A percentile compares a stretch with the other conserved stretches of the same genome.
Conservation (phyloP, 345 rosid species). For the Laguncularia racemosa region DNA sequence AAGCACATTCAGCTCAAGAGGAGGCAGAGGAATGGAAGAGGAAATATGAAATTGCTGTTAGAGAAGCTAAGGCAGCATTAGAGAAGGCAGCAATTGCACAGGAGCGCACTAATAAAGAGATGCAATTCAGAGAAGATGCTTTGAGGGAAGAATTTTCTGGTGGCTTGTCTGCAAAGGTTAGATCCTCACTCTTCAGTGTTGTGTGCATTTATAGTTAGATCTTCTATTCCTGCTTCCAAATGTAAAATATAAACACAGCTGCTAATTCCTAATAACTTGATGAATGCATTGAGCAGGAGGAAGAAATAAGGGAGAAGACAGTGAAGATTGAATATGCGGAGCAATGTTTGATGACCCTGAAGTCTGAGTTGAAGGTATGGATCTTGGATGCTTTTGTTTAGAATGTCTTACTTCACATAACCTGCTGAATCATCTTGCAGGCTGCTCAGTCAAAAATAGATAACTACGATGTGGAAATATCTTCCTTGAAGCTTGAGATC, state of each 20-base stretch:
- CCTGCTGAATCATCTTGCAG: constrained; percentile 32
- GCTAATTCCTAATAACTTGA: neutral
- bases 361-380: constrained; percentile 79
- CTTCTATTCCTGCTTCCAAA: neutral
- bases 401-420: no score
- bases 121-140: constrained; percentile 81
- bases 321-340: constrained; percentile 69
- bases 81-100: constrained; percentile 90
- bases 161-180: constrained; percentile 69
- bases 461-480: constrained; percentile 67
- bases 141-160: constrained; percentile 64
- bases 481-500: constrained; percentile 48
- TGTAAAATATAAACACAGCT: neutral
- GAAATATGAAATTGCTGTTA: constrained; percentile 75
- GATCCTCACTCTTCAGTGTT: no score
- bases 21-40: constrained; percentile 94
- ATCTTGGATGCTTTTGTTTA: constrained; percentile 1
- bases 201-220: no score
- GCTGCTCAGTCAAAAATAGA: constrained; percentile 79
- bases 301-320: constrained; percentile 64
- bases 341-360: constrained; percentile 69
- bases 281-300: constrained; percentile 79
- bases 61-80: constrained; percentile 84
- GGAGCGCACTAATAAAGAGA: constrained; percentile 71
- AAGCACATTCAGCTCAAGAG: constrained; percentile 77